Conservation (phyloP, 2,329 filamentous ascomycete genomes). For the Penicillium sp. region DNA sequence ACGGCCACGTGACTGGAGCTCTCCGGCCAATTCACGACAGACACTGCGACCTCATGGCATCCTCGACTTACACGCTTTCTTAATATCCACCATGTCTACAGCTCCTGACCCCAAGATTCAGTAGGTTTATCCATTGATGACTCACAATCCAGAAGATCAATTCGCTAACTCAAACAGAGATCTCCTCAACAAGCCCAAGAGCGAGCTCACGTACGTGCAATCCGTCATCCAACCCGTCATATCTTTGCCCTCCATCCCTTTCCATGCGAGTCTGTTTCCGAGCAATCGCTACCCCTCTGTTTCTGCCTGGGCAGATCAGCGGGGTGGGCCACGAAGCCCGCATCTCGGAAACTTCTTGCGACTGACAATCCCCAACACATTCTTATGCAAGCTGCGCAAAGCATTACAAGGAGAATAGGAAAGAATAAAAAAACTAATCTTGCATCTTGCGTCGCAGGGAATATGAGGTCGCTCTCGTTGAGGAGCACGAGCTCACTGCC, state of each 20-base stretch:
- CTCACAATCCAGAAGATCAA: slow-evolving; percentile 13
- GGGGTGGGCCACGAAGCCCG: slow-evolving; percentile 9
- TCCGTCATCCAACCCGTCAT: slow-evolving; percentile 23
- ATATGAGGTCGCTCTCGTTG: slow-evolving; percentile 82
- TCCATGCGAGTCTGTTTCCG: slow-evolving; percentile 3
- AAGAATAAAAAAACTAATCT: slow-evolving; percentile 22
- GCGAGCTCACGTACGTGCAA: slow-evolving; percentile 79
- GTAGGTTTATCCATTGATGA: slow-evolving; percentile 49
- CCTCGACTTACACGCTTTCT: slow-evolving; percentile 21
- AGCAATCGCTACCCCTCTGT: slow-evolving; percentile 4
- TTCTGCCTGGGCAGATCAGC: slow-evolving; percentile 13
- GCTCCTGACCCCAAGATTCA: slow-evolving; percentile 66
- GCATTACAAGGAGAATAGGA: slow-evolving; percentile 5
- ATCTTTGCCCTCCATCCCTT: slow-evolving; percentile 2
- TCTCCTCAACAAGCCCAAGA: slow-evolving; percentile 82
- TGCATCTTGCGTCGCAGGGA: slow-evolving; percentile 58
- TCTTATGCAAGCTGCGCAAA: slow-evolving; percentile 16
- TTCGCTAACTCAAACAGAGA: slow-evolving; percentile 60
- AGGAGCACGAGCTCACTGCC: slow-evolving; percentile 77
- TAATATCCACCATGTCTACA: slow-evolving; percentile 55
- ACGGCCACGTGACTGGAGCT: slow-evolving; percentile 18
- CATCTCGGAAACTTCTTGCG: slow-evolving; percentile 12
- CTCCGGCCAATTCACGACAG: slow-evolving; percentile 6
- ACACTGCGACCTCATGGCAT: slow-evolving; percentile 1
- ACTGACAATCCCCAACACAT: slow-evolving; percentile 17